These are phyloP conservation scores for Croton laevigatus DNA, from an alignment of 441 rosid species.

Conservation along the genomic window DNA sequence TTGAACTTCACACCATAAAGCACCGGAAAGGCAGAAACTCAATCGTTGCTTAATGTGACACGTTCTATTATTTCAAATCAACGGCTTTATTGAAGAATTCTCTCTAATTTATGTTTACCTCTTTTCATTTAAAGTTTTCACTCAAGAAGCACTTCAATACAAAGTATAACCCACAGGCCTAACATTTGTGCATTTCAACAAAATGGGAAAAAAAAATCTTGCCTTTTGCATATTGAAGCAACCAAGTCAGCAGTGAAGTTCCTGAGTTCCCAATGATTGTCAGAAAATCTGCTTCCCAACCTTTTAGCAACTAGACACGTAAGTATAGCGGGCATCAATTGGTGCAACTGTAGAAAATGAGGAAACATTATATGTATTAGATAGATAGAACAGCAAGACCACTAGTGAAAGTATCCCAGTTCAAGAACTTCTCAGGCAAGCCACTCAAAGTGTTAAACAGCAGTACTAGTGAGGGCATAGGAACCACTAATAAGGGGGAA, in stretches of 20 bases:
- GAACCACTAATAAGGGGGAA: background rate
- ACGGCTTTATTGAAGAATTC: background rate
- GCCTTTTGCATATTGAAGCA: constrained; percentile 93
- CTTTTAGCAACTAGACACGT: constrained; percentile 92
- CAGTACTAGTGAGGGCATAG: background rate
- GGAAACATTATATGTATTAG: constrained; percentile 5
- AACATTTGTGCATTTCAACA: constrained; percentile 8
- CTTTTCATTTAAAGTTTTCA: background rate
- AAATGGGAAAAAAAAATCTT: constrained; percentile 17
- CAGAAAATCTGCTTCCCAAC: constrained; percentile 77
- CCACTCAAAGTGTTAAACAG: constrained; percentile 22
- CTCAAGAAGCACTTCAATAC: background rate
- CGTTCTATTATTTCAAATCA: background rate
- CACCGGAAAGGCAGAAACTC: background rate
- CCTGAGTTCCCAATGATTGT: constrained; percentile 97
- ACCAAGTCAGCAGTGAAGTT: constrained; percentile 77
- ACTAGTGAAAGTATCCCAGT: background rate
- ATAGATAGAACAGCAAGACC: constrained; percentile 5
- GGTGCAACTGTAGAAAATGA: constrained; percentile 68
- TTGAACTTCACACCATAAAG: background rate
- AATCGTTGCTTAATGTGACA: background rate
- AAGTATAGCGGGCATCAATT: constrained; percentile 89
- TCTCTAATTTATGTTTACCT: background rate
- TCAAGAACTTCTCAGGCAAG: background rate
- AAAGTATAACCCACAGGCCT: background rate